Base-by-base conservation (phyloP, 345 rosid species). In the Mercurialis annua region DNA sequence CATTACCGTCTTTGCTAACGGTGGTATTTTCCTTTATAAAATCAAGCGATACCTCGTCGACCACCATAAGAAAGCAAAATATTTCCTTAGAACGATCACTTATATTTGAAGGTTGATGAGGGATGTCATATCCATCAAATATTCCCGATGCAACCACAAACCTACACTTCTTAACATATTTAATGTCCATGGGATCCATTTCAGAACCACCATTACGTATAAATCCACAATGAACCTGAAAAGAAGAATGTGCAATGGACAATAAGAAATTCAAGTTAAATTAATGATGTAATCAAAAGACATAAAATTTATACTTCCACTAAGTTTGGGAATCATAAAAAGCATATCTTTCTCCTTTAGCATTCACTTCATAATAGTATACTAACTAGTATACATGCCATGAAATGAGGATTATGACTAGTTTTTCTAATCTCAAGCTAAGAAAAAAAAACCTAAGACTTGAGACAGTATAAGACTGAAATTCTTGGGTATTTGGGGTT, bases 91-190 rank as follows among this genome's bases (percentile, higher is more conserved):
- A 95, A 66, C 87, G 90, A 2, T 61, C 24, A 55, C 98, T 92
- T 72, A 90, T 74, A 72, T 90, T 88, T 36, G 97, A 76, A 43
- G 99, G 99, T 76, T 90, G 97, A 73, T 90, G 89, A 21, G 98
- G 97, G 66, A 77, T 61, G 71, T 95, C 99, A 67, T 95, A 95
- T 36, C 93, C 97, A 64, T 95, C 97, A 56, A 95, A 95, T 73
- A 88, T 92, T 47, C 97, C 98, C 5, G 99, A 89, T 2, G 97
- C 98, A 67, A 95, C 96, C 68, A 90, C 97, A 73, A 85, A 92
- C 72, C 74, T 82, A 74, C 99, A 92, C 38, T 85, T 90, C 82
- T 86, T 78, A 17, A 84, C 96, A 78, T 82, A 83, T 51, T 83
- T 68, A 43, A 83, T 64, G 69, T 92, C 99, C 16, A 65, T 36